phyloP scores from a whole-genome alignment of 805 yeast species.

The Pichia eremophila region DNA sequence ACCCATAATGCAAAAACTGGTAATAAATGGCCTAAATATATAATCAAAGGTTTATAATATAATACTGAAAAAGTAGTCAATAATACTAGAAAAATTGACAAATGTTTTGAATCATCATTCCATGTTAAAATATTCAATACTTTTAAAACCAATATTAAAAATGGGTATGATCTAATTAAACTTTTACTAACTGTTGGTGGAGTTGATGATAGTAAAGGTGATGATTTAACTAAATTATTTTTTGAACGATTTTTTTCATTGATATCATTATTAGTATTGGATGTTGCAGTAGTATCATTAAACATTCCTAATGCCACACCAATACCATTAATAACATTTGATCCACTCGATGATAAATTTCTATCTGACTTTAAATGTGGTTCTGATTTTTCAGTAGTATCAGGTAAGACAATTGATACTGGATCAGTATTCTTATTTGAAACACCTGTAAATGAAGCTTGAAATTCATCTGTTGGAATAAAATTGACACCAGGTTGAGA shows the following conservation, averaged over 20 bases:
- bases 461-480: slow-evolving; percentile 25
- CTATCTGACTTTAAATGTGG: neutral
- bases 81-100: slow-evolving; percentile 42
- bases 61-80: slow-evolving; percentile 48
- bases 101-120: slow-evolving; percentile 77
- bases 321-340: slow-evolving; percentile 3
- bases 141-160: slow-evolving; percentile 63
- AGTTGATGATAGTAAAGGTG: slow-evolving; percentile 79
- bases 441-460: slow-evolving; percentile 33
- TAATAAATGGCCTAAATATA: slow-evolving; percentile 75
- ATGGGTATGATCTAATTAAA: slow-evolving; percentile 76
- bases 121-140: slow-evolving; percentile 71
- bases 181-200: slow-evolving; percentile 88
- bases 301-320: slow-evolving; percentile 2
- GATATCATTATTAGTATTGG: neutral
- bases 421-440: slow-evolving; percentile 16
- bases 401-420: slow-evolving; percentile 6
- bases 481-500: slow-evolving; percentile 20
- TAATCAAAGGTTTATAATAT: slow-evolving; percentile 70
- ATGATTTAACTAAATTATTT: slow-evolving; percentile 36
- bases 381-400: neutral
- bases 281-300: neutral
- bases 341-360: neutral
- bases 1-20: slow-evolving; percentile 52
- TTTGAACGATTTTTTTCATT: neutral